Evolutionary conservation across 495 filamentous ascomycete genomes (phyloP).

Genomic region (Penicillium nucicola): DNA sequence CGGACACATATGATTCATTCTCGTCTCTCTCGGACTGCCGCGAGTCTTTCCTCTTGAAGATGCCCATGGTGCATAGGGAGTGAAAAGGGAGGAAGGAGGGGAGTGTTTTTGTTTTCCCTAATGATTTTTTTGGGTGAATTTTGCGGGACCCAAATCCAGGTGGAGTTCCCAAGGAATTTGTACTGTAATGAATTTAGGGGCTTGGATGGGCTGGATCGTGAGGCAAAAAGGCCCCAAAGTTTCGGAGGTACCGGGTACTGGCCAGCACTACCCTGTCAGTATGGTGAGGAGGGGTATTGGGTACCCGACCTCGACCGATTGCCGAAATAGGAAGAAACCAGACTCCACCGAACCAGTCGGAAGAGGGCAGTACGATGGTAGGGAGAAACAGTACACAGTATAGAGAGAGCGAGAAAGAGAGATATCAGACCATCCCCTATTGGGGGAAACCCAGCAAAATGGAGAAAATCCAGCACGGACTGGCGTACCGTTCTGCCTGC

Average conservation of each 20-base stretch:
- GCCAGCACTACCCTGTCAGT: neutral
- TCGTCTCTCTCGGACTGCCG: constrained; percentile 50
- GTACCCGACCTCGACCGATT: constrained; percentile 3
- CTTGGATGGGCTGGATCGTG: neutral
- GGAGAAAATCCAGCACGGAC: constrained; percentile 3
- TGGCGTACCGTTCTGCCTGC: constrained; percentile 1
- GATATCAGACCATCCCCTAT: constrained; percentile 7
- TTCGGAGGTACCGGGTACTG: neutral
- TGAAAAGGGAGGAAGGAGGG: neutral
- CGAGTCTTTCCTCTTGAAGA: constrained; percentile 61
- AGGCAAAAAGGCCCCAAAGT: neutral
- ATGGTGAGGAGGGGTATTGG: neutral
- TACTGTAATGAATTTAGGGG: neutral
- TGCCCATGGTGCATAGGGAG: constrained; percentile 48
- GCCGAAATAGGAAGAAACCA: neutral
- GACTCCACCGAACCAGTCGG: constrained; percentile 3
- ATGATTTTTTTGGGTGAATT: too few relatives aligned
- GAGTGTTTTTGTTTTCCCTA: neutral
- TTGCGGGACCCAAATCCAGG: neutral
- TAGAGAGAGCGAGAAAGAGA: too few relatives aligned
- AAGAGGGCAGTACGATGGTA: too few relatives aligned
- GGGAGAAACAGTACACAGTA: too few relatives aligned
- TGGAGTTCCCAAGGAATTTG: too few relatives aligned
- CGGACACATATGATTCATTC: constrained; percentile 44
- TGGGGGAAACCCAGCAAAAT: neutral